Evolutionary conservation across 2,329 filamentous ascomycete genomes (phyloP), one percentile per base, ranked within the genome.

Genomic region (Aspergillus sclerotialis): DNA sequence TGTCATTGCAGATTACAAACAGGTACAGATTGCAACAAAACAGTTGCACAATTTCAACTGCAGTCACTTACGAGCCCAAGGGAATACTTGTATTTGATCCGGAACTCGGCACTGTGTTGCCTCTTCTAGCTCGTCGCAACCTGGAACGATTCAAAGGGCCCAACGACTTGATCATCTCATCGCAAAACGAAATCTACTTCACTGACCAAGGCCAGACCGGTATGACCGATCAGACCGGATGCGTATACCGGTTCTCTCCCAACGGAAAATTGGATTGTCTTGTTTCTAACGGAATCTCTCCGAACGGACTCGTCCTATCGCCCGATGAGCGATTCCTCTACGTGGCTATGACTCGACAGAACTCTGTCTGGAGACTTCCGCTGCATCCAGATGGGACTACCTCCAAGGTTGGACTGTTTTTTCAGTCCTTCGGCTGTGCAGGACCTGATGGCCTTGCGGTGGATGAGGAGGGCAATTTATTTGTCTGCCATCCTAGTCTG

Each of bases 161-260:
- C 0, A 68, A 68, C 30, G 64, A 68, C 33, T 43, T 68, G 1
- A 55, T 66, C 11, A 31, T 65, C 4, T 60, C 61, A 17, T 63
- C 57, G 0, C 51, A 53, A 10, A 46, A 50, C 3, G 58, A 62
- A 17, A 39, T 68, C 3, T 68, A 65, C 44, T 68, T 68, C 23
- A 68, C 65, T 2, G 63, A 68, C 27, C 65, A 68, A 44, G 64
- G 65, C 0, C 64, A 67, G 30, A 67, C 64, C 0, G 63, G 63
- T 4, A 55, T 68, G 46, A 64, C 59, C 1, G 65, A 68, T 16
- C 63, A 44, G 5, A 64, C 62, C 0, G 63, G 63, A 1, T 53
- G 53, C 8, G 60, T 67, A 0, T 68, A 66, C 35, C 53, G 64
- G 1, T 33, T 64, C 0, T 50, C 48, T 0, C 46, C 50, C 0